Evolutionary conservation across 1,139 yeast genomes (phyloP), one percentile per base, ranked within the genome.

Genomic region (Lodderomyces orthopsilosis): DNA sequence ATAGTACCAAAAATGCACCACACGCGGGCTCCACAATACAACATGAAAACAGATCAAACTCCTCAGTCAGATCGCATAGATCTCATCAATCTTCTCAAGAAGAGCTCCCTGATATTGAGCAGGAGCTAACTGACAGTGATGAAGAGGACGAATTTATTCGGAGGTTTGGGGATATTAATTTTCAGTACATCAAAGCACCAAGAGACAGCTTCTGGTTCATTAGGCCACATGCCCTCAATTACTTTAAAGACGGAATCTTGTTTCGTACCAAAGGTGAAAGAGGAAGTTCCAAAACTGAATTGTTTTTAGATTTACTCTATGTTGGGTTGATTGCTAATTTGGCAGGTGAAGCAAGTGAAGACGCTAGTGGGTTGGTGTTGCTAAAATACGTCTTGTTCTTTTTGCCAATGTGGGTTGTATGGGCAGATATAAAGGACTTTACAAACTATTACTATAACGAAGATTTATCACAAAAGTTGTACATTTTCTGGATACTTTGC

Each of bases 401-500:
- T 48, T 48, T 77, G 15, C 86, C 85, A 0, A 74, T 80, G 12
- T 82, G 82, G 79, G 75, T 74, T 21, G 77, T 82, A 21, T 82
- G 88, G 87, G 64, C 75, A 26, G 87, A 81, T 53, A 66, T 82
- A 46, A 79, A 81, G 53, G 86, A 81, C 49, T 74, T 81, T 51
- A 79, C 81, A 68, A 81, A 82, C 57, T 80, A 80, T 55, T 82
- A 80, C 59, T 82, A 76, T 56, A 79, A 70, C 47, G 84, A 80
- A 53, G 88, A 83, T 57, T 60, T 81, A 41, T 57, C 78, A 2
- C 88, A 83, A 55, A 74, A 77, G 46, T 14, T 66, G 0, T 76
- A 75, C 52, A 71, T 81, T 22, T 51, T 80, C 28, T 80, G 85
- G 84, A 71, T 77, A 23, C 61, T 81, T 53, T 59, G 65, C 1